phyloP scores from a whole-genome alignment of 2,329 filamentous ascomycete genomes.

The Stagonosporopsis cucurbitacearum region DNA sequence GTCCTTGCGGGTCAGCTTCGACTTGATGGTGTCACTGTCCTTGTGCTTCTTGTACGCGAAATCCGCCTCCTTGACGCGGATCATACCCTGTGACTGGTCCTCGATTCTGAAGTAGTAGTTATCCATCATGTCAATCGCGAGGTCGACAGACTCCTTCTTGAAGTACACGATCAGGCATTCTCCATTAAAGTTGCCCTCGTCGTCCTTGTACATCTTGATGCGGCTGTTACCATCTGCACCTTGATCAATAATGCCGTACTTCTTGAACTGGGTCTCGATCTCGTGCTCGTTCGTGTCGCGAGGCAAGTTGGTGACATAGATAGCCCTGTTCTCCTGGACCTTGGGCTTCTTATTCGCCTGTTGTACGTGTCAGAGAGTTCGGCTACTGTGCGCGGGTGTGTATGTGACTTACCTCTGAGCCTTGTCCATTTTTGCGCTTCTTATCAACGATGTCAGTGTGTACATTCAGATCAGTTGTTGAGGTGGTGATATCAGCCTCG shows the following conservation, averaged over 20 bases:
- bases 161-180: slow-evolving; percentile 94
- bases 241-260: slow-evolving; percentile 91
- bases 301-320: slow-evolving; percentile 91
- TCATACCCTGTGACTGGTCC: slow-evolving; percentile 56
- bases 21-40: slow-evolving; percentile 60
- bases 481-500: slow-evolving; percentile 17
- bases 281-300: slow-evolving; percentile 79
- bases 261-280: slow-evolving; percentile 83
- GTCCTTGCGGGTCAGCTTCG: slow-evolving; percentile 66
- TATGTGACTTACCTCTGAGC: slow-evolving; percentile 26
- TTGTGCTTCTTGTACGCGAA: slow-evolving; percentile 89
- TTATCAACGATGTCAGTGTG: slow-evolving; percentile 18
- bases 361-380: slow-evolving; percentile 40
- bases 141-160: slow-evolving; percentile 88
- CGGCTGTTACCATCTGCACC: slow-evolving; percentile 86
- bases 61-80: slow-evolving; percentile 84
- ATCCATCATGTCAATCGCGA: slow-evolving; percentile 81
- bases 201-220: slow-evolving; percentile 90
- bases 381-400: background rate
- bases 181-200: slow-evolving; percentile 85
- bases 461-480: slow-evolving; percentile 10
- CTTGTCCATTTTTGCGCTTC: slow-evolving; percentile 36
- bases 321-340: slow-evolving; percentile 75
- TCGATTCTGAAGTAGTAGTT: slow-evolving; percentile 80
- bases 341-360: slow-evolving; percentile 40